phyloP scores from a whole-genome alignment of 352 stramenopile genomes.

The Pythium dissimile region DNA sequence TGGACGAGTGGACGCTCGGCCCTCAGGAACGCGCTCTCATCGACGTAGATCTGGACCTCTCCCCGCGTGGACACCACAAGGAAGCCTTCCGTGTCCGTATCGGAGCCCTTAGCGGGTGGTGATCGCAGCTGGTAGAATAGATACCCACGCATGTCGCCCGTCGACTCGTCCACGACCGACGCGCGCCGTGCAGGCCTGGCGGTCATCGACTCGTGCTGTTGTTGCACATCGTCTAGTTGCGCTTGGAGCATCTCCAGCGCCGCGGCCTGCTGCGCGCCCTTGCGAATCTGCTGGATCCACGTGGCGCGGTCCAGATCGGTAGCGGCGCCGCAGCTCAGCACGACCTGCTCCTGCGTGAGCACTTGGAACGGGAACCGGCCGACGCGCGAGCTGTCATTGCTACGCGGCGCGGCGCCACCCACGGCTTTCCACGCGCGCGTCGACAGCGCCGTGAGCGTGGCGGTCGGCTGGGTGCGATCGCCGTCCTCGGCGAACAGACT shows the following conservation, averaged over 20 bases:
- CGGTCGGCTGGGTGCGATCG: constrained; percentile 21
- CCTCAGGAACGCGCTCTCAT: constrained; percentile 44
- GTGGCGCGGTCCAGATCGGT: constrained; percentile 53
- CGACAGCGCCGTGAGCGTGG: constrained; percentile 38
- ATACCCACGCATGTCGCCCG: constrained; percentile 16
- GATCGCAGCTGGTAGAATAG: constrained; percentile 9
- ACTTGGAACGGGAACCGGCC: constrained; percentile 61
- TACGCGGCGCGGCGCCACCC: constrained; percentile 6
- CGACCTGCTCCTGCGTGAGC: constrained; percentile 59
- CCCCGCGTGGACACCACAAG: constrained; percentile 34
- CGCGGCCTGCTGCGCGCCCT: constrained; percentile 39
- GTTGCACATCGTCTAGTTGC: constrained; percentile 32
- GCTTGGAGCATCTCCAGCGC: constrained; percentile 57
- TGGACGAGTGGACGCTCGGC: constrained; percentile 19
- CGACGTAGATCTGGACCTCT: constrained; percentile 32
- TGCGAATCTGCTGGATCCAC: constrained; percentile 68
- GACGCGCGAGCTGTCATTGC: constrained; percentile 4
- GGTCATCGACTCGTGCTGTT: background rate
- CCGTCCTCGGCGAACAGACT: constrained; percentile 32
- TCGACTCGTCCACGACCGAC: constrained; percentile 16
- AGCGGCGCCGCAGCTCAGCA: constrained; percentile 56
- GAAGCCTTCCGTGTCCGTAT: constrained; percentile 20
- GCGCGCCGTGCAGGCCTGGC: background rate
- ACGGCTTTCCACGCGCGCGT: constrained; percentile 40
- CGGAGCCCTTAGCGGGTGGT: background rate